phyloP scores from a whole-genome alignment of 176 grass and related monocot species.

The Bothriochloa decipiens region DNA sequence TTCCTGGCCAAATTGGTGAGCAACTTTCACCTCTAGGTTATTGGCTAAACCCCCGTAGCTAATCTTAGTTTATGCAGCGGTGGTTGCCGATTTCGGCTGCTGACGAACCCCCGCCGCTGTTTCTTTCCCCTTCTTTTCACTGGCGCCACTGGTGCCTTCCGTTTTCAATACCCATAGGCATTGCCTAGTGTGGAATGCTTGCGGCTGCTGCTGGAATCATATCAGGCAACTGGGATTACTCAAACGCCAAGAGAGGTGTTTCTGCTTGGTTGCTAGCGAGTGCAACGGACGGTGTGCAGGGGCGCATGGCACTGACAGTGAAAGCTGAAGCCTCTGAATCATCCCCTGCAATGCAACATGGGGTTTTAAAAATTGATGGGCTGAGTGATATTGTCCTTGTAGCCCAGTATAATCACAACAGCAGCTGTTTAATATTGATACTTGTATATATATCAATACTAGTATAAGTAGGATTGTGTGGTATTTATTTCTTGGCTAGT shows the following conservation, averaged over 20 bases:
- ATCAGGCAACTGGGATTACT: neutral
- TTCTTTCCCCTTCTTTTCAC: neutral
- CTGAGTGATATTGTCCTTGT: neutral
- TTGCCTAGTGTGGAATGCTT: neutral
- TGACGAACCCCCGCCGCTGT: neutral
- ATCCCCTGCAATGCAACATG: constrained; percentile 8
- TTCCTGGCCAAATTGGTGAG: neutral
- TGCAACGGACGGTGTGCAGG: constrained; percentile 3
- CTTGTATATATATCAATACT: too few relatives aligned
- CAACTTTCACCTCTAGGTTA: neutral
- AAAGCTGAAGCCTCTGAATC: neutral
- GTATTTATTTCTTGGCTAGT: neutral
- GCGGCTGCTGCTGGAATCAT: neutral
- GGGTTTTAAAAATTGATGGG: neutral
- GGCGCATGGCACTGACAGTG: constrained; percentile 8
- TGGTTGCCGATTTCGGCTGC: neutral
- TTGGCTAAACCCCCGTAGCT: neutral
- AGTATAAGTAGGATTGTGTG: neutral
- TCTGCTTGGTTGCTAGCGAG: neutral
- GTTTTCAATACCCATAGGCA: neutral
- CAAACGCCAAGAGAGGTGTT: neutral
- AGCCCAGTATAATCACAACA: neutral
- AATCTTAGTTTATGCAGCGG: constrained; percentile 8
- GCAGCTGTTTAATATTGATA: neutral
- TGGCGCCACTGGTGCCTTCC: neutral